Conservation (phyloP, 139 green algal species). For the Closterium sp. region DNA sequence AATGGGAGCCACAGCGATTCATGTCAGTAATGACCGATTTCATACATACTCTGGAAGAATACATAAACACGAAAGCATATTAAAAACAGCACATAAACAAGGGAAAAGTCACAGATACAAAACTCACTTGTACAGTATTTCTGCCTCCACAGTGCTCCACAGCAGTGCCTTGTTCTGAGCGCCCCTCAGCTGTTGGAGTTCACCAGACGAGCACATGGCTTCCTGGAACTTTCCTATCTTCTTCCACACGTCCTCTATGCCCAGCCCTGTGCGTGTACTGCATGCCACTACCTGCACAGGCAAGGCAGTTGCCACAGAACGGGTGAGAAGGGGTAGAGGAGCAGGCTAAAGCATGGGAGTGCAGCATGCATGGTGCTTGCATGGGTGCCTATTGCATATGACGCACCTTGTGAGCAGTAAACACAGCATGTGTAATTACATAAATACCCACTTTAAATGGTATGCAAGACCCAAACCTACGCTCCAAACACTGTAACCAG, state of each 20-base stretch:
- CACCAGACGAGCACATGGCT: conserved; percentile 33
- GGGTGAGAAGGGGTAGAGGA: not conserved
- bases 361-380: not conserved
- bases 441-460: too few relatives aligned
- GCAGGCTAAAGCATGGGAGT: too few relatives aligned
- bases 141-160: conserved; percentile 41
- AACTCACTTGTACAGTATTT: conserved; percentile 42
- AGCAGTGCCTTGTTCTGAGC: conserved; percentile 29
- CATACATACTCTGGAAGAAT: too few relatives aligned
- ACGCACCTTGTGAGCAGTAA: too few relatives aligned
- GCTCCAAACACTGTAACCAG: too few relatives aligned
- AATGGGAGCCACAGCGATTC: not conserved
- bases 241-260: conserved; percentile 31
- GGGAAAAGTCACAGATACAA: not conserved
- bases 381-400: not conserved
- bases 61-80: too few relatives aligned
- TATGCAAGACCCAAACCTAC: too few relatives aligned
- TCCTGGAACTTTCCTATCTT: conserved; percentile 19
- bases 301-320: not conserved
- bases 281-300: conserved; percentile 21
- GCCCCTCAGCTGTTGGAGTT: conserved; percentile 17
- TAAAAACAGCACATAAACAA: too few relatives aligned
- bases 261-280: conserved; percentile 17
- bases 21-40: not conserved
- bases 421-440: too few relatives aligned